Evolutionary conservation across 129 eudicot species (phyloP), one percentile per base, ranked within the genome.

Genomic region (Kitagawia praeruptora): DNA sequence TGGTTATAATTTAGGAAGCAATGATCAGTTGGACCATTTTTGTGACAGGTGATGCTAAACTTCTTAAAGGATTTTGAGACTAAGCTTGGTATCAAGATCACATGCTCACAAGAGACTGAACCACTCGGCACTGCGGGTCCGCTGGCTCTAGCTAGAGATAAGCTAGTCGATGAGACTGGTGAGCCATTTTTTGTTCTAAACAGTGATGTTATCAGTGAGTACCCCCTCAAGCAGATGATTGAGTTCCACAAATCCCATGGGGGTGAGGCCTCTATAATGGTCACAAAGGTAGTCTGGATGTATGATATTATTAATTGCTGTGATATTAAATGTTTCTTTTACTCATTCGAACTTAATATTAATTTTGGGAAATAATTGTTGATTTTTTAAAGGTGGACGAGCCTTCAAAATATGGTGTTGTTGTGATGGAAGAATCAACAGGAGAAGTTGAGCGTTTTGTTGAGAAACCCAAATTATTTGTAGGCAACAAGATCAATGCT

Each of bases 321-420:
- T 66, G 15, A 66, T 64, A 13, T 27, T 64, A 66, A 9, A 12
- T 27, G 1, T 61, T 3, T n/a, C n/a, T 56, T 56, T 12, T n/a
- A 6, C 63, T 37, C 5, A 42, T 38, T 40, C 21, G 41, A 6
- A 61, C 83, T 79, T 37, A 77, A 9, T 21, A 21, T n/a, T 18
- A 38, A 34, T 63, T 6, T 78, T 8, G 39, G 42, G 31, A 42
- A 7, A 42, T n/a, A 8, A 41, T 15, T 78, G 31, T 81, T 48
- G 28, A 13, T 75, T 8, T 75, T 78, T 56, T 56, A 39, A 78
- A 93, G 98, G 98, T 93, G 80, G 98, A 93, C 23, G 98, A 93
- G 80, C 98, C 98, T 58, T 93, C 98, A 51, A 93, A 93, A 85
- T 93, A 93, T 61, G 98, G 98, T 73, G 98, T 93, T n/a, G 96